Conservation (phyloP, 73 alveolate species). For the Blepharisma japonicum region DNA sequence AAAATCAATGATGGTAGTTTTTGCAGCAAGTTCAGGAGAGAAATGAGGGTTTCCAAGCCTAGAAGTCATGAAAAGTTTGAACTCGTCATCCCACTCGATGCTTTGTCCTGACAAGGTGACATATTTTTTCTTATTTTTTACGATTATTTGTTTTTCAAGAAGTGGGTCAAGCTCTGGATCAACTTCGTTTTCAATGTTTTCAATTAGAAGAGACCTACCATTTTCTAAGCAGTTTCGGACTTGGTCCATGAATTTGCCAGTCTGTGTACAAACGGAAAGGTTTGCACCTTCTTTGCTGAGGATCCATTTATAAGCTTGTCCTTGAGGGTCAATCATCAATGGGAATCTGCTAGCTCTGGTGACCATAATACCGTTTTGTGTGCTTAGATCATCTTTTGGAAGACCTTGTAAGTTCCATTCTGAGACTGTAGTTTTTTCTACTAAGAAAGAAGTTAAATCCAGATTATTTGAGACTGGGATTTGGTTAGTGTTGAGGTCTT, state of each 20-base stretch:
- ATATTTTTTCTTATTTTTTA: constrained; percentile 88
- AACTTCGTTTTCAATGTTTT: constrained; percentile 98
- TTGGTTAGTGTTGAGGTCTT: constrained; percentile 81
- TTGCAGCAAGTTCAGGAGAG: constrained; percentile 99
- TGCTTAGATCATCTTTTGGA: constrained; percentile 98
- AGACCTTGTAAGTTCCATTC: constrained; percentile 99
- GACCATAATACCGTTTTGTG: constrained; percentile 99
- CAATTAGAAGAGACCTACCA: constrained; percentile 95
- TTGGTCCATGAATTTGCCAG: constrained; percentile 28
- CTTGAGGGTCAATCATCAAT: constrained; percentile 99
- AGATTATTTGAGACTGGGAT: constrained; percentile 87
- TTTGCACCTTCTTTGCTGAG: constrained; percentile 14
- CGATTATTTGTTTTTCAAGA: constrained; percentile 95
- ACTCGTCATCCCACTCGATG: constrained; percentile 92
- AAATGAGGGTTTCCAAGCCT: constrained; percentile 97
- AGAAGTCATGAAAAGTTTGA: constrained; percentile 96
- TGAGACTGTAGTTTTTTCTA: constrained; percentile 99
- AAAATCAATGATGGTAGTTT: constrained; percentile 98
- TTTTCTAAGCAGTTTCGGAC: constrained; percentile 52
- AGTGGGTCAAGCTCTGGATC: constrained; percentile 99
- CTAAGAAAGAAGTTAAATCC: constrained; percentile 63
- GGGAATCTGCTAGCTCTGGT: constrained; percentile 98
- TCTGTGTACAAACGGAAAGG: background rate
- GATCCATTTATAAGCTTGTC: constrained; percentile 98
- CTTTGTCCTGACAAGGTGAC: constrained; percentile 96